These are phyloP conservation scores for Pelargonium citronellum DNA, from an alignment of 441 rosid genomes.

Conservation along the genomic window DNA sequence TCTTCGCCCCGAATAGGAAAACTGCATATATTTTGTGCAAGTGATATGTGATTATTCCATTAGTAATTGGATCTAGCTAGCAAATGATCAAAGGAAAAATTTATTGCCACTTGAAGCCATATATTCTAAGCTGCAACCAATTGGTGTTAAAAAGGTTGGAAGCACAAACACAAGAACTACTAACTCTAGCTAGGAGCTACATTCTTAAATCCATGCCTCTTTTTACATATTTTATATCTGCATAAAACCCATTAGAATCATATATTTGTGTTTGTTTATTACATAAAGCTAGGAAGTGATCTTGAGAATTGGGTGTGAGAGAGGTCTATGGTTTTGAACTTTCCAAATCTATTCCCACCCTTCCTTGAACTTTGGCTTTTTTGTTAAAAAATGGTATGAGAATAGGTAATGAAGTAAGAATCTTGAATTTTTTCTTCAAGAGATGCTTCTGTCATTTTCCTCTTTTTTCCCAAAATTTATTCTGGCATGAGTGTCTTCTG, in stretches of 20 bases:
- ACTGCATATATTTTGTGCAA: slow-evolving; percentile 14
- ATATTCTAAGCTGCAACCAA: background rate
- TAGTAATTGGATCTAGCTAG: slow-evolving; percentile 7
- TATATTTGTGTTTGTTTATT: background rate
- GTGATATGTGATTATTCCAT: slow-evolving; percentile 14
- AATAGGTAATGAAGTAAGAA: background rate
- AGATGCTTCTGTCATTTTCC: background rate
- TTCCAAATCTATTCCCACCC: background rate
- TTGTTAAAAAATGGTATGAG: background rate
- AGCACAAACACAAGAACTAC: too few species aligned
- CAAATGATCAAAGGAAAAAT: background rate
- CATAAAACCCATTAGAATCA: background rate
- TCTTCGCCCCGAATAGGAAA: slow-evolving; percentile 22
- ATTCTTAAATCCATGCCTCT: background rate
- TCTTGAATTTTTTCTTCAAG: background rate
- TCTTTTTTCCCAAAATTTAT: background rate
- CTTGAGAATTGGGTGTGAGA: background rate
- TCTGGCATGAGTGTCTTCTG: slow-evolving; percentile 11
- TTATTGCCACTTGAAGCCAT: slow-evolving; percentile 13
- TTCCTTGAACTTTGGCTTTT: background rate
- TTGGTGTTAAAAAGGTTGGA: background rate
- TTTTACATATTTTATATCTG: too few species aligned
- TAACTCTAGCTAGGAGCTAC: slow-evolving; percentile 5
- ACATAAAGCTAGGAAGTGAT: background rate
- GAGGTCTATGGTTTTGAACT: background rate